A percentile compares a stretch with the other conserved stretches of the same genome.
Evolutionary conservation across 2,329 filamentous ascomycete species (phyloP).

Genomic region (Mariannaea sp.): DNA sequence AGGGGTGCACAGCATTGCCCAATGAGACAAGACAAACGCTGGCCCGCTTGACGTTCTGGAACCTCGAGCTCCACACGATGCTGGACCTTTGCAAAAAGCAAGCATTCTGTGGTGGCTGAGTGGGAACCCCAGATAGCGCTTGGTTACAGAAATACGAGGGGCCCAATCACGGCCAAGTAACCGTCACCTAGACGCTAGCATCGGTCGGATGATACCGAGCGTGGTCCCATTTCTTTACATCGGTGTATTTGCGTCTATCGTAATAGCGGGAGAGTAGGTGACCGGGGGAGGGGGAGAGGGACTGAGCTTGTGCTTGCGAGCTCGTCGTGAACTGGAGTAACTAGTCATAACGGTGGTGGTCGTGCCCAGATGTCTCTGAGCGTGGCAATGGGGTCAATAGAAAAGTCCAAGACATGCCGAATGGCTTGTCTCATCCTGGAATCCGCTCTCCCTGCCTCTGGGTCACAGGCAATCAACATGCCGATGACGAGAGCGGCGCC

Average conservation of each 20-base stretch:
- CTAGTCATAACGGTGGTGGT: too few relatives aligned
- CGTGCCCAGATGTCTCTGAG: too few relatives aligned
- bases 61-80: neutral
- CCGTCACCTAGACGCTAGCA: neutral
- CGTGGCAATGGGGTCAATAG: neutral
- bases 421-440: neutral
- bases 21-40: constrained; percentile 1
- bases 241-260: constrained; percentile 10
- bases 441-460: neutral
- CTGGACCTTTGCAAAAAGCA: neutral
- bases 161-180: neutral
- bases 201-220: constrained; percentile 9
- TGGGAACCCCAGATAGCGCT: too few relatives aligned
- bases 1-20: neutral
- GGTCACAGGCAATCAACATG: neutral
- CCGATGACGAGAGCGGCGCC: neutral
- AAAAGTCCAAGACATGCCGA: neutral
- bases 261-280: neutral
- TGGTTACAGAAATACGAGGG: neutral
- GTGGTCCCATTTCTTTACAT: neutral
- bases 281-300: neutral
- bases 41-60: constrained; percentile 1
- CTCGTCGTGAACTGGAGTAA: too few relatives aligned
- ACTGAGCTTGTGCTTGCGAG: neutral
- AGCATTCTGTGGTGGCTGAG: neutral